Conservation (phyloP, 2,329 filamentous ascomycete genomes). For the Orbilia quercus region DNA sequence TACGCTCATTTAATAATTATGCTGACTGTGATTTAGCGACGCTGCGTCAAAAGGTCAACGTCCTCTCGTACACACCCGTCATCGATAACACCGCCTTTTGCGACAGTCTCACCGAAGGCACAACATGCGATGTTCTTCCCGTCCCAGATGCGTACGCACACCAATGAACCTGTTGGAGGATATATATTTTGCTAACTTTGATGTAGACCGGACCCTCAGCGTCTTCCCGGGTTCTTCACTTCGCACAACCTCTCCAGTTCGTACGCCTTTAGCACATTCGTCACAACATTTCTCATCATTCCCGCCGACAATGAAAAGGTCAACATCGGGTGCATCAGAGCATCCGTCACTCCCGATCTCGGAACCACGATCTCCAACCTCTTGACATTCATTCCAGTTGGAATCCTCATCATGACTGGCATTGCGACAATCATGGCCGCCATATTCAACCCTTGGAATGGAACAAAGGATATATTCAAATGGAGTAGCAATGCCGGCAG, state of each 20-base stretch:
- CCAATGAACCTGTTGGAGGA: neutral
- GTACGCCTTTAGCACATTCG: conserved; percentile 86
- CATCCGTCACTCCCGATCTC: conserved; percentile 85
- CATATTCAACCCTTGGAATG: conserved; percentile 88
- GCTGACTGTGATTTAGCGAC: conserved; percentile 44
- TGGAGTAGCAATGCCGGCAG: conserved; percentile 99
- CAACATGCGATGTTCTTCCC: conserved; percentile 23
- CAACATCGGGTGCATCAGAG: conserved; percentile 80
- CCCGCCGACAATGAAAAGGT: conserved; percentile 74
- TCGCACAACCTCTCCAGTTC: conserved; percentile 79
- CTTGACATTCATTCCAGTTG: conserved; percentile 78
- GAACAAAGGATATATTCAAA: conserved; percentile 85
- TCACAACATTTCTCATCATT: conserved; percentile 77
- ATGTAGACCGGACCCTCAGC: conserved; percentile 59
- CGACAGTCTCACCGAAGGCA: conserved; percentile 22
- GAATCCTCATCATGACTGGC: conserved; percentile 81
- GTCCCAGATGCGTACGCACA: conserved; percentile 42
- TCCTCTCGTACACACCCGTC: conserved; percentile 48
- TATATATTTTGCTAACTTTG: conserved; percentile 13
- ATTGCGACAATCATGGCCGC: conserved; percentile 84
- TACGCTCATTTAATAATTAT: neutral
- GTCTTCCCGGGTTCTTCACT: conserved; percentile 78
- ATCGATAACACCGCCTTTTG: conserved; percentile 43
- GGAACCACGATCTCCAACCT: conserved; percentile 66
- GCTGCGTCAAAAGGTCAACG: conserved; percentile 44